phyloP scores from a whole-genome alignment of 2,329 filamentous ascomycete species.

The Berkeleyomyces rouxiae region DNA sequence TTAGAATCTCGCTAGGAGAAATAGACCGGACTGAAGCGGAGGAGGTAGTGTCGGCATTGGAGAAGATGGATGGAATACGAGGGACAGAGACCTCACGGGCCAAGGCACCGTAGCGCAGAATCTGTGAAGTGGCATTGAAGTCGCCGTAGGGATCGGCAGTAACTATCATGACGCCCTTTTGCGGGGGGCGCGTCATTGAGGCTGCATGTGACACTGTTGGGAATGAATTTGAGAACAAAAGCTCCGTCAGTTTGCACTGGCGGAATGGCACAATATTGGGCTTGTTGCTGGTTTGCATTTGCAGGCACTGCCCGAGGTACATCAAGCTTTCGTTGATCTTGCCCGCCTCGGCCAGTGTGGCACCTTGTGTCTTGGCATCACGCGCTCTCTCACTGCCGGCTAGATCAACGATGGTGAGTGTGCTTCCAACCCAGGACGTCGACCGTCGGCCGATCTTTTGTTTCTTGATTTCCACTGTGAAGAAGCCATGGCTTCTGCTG shows the following conservation, averaged over 20 bases:
- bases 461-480: slow-evolving; percentile 89
- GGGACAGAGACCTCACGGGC: slow-evolving; percentile 87
- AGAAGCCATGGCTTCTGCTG: slow-evolving; percentile 88
- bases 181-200: slow-evolving; percentile 42
- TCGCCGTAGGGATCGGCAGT: slow-evolving; percentile 86
- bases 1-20: neutral
- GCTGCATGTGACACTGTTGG: slow-evolving; percentile 39
- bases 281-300: slow-evolving; percentile 82
- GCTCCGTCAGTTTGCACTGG: slow-evolving; percentile 71
- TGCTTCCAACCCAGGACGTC: slow-evolving; percentile 56
- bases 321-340: slow-evolving; percentile 98
- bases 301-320: slow-evolving; percentile 93
- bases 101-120: slow-evolving; percentile 82
- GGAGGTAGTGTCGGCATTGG: neutral
- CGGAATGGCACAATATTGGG: slow-evolving; percentile 61
- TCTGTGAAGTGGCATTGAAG: slow-evolving; percentile 93
- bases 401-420: slow-evolving; percentile 76
- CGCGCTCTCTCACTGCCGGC: slow-evolving; percentile 86
- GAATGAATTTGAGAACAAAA: slow-evolving; percentile 79
- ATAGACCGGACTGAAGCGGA: slow-evolving; percentile 4
- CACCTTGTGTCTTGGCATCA: slow-evolving; percentile 84
- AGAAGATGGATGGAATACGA: slow-evolving; percentile 63
- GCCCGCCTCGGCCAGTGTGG: slow-evolving; percentile 83
- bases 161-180: slow-evolving; percentile 90
- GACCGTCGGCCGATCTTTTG: slow-evolving; percentile 26